Conservation (phyloP, 345 rosid genomes). For the Salix purpurea region DNA sequence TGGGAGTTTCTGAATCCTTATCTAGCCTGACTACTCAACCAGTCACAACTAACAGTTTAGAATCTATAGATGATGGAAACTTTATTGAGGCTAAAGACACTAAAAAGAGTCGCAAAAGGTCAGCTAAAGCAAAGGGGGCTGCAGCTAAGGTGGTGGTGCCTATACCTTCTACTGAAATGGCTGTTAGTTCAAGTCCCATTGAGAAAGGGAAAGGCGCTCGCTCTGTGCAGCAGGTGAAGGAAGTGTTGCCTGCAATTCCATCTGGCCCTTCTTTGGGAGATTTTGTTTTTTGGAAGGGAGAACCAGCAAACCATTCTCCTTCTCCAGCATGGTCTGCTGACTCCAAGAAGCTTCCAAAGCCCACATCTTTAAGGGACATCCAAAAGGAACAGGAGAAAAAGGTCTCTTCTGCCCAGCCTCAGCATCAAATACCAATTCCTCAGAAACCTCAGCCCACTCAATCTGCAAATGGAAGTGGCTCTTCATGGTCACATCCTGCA, state of each 20-base stretch:
- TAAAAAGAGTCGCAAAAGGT: slow-evolving; percentile 82
- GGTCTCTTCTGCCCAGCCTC: slow-evolving; percentile 41
- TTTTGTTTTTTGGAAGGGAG: slow-evolving; percentile 91
- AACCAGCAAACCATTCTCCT: slow-evolving; percentile 45
- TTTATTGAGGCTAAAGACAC: slow-evolving; percentile 89
- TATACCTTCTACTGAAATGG: slow-evolving; percentile 40
- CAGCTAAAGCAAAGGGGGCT: slow-evolving; percentile 71
- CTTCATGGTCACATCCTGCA: slow-evolving; percentile 52
- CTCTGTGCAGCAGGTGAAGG: slow-evolving; percentile 55
- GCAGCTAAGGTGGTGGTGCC: slow-evolving; percentile 43
- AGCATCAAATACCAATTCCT: slow-evolving; percentile 42
- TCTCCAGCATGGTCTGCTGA: slow-evolving; percentile 88
- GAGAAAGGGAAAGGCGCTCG: slow-evolving; percentile 77
- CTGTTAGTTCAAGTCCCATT: slow-evolving; percentile 51
- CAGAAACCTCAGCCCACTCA: slow-evolving; percentile 56
- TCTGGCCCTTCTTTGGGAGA: slow-evolving; percentile 95
- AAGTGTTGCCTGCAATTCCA: slow-evolving; percentile 68
- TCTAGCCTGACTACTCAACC: slow-evolving; percentile 29
- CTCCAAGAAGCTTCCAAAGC: slow-evolving; percentile 52
- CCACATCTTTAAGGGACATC: slow-evolving; percentile 83
- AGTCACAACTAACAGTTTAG: slow-evolving; percentile 26
- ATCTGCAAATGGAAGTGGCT: slow-evolving; percentile 34
- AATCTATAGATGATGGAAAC: slow-evolving; percentile 52
- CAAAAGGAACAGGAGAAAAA: slow-evolving; percentile 86
- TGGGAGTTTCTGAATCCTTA: slow-evolving; percentile 31